Evolutionary conservation across 345 rosid genomes (phyloP).

Genomic region (Alliaria petiolata): DNA sequence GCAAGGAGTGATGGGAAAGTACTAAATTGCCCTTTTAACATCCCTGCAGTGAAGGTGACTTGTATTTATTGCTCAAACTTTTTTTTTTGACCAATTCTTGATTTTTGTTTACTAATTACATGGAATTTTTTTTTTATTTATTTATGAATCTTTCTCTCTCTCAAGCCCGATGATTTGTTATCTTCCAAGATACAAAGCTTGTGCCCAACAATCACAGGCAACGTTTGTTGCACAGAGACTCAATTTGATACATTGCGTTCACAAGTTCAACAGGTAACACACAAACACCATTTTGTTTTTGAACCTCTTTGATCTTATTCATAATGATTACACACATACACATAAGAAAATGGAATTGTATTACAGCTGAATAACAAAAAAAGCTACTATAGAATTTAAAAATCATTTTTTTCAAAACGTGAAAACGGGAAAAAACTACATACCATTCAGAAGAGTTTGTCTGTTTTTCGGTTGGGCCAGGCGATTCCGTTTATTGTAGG

Average conservation of each 20-base stretch:
- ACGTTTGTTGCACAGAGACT: conserved; percentile 87
- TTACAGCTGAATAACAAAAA: too few relatives aligned
- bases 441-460: neutral
- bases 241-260: conserved; percentile 77
- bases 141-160: neutral
- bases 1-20: conserved; percentile 71
- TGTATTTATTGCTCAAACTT: neutral
- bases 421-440: too few relatives aligned
- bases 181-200: conserved; percentile 90
- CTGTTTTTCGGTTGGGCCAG: conserved; percentile 37
- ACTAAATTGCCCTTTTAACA: conserved; percentile 69
- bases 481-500: conserved; percentile 96
- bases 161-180: conserved; percentile 77
- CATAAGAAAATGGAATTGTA: too few relatives aligned
- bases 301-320: neutral
- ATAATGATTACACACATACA: neutral
- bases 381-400: too few relatives aligned
- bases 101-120: neutral
- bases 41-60: conserved; percentile 80
- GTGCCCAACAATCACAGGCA: conserved; percentile 92
- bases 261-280: conserved; percentile 70
- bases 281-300: neutral
- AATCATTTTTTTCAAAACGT: too few relatives aligned
- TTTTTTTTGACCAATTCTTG: neutral
- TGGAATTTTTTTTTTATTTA: too few relatives aligned